Conservation (phyloP, 495 filamentous ascomycete species). For the Chaetomium fimeti region DNA sequence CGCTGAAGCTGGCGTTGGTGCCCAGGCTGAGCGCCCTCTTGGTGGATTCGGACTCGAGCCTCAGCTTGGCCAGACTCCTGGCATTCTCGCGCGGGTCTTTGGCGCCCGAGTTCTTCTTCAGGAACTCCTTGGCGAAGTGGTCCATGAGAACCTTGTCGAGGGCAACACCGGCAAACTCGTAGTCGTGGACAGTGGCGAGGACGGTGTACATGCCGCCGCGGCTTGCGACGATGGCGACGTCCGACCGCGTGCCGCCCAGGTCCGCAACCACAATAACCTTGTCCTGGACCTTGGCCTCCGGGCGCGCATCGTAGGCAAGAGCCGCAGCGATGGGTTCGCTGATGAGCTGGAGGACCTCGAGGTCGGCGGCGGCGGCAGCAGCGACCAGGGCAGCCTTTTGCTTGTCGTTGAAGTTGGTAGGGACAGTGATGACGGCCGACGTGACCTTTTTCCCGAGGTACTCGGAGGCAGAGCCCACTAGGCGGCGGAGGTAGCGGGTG, state of each 20-base stretch:
- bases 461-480: slow-evolving; percentile 81
- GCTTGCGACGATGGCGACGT: slow-evolving; percentile 84
- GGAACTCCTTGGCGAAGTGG: slow-evolving; percentile 96
- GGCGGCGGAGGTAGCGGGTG: slow-evolving; percentile 78
- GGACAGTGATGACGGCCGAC: slow-evolving; percentile 87
- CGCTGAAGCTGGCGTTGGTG: slow-evolving; percentile 80
- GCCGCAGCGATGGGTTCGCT: slow-evolving; percentile 89
- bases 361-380: slow-evolving; percentile 73
- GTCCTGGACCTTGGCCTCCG: slow-evolving; percentile 70
- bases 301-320: slow-evolving; percentile 86
- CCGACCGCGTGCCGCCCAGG: slow-evolving; percentile 87
- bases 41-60: slow-evolving; percentile 82
- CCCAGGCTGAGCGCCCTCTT: slow-evolving; percentile 89
- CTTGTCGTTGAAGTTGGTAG: slow-evolving; percentile 85
- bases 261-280: slow-evolving; percentile 92
- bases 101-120: slow-evolving; percentile 78
- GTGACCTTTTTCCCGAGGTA: slow-evolving; percentile 90
- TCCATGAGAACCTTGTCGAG: slow-evolving; percentile 90
- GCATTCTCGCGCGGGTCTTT: slow-evolving; percentile 79
- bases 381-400: slow-evolving; percentile 77
- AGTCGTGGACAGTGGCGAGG: slow-evolving; percentile 90
- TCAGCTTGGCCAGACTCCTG: slow-evolving; percentile 84
- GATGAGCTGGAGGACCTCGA: slow-evolving; percentile 91
- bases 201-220: slow-evolving; percentile 96
- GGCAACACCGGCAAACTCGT: slow-evolving; percentile 76